Evolutionary conservation across 805 yeast genomes (phyloP), one percentile per base, ranked within the genome.

Genomic region (Suhomyces pyralidae): DNA sequence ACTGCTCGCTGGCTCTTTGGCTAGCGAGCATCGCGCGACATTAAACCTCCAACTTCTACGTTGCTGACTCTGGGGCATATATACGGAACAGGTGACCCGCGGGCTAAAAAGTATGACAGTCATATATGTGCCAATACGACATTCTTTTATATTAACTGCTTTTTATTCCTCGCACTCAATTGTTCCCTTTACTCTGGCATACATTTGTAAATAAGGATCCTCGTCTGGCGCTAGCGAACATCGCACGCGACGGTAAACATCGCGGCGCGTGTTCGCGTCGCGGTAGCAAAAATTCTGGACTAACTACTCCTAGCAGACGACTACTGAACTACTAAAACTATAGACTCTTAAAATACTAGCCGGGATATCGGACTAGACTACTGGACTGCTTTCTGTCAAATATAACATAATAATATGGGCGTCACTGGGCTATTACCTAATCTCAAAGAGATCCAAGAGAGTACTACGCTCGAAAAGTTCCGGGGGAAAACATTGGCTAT

Each of bases 401-500:
- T 1, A 15, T 9, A 15, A 36, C 15, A 36, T 15, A 19, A 19
- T 38, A 19, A 7, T 9, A 88, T 90, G 97, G 97, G 97, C 52
- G 89, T 90, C 36, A 74, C 84, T 24, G 97, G 97, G 0, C 76
- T 93, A 22, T 80, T 90, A 30, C 92, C 88, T n/a, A 82, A 81
- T 51, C 74, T 93, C 56, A 89, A 88, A 65, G 82, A 87, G 26
- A 86, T 89, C 42, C 94, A 88, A 61, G 78, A 79, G 50, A 77
- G 79, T 0, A 77, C 81, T 1, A 69, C 85, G 1, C 70, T 92
- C 45, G 78, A 80, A 51, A 70, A 80, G 34, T 89, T 83, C 65
- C 69, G 82, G 12, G 97, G 97, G 1, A 78, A 85, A 61, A 83
- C 88, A 0, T 71, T 92, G 43, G 99, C 96, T 0, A 85, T 94